Evolutionary conservation across 225 moss, liverwort and hornwort genomes (phyloP), one percentile per base, ranked within the genome.

Genomic region (Rhytidiadelphus loreus): DNA sequence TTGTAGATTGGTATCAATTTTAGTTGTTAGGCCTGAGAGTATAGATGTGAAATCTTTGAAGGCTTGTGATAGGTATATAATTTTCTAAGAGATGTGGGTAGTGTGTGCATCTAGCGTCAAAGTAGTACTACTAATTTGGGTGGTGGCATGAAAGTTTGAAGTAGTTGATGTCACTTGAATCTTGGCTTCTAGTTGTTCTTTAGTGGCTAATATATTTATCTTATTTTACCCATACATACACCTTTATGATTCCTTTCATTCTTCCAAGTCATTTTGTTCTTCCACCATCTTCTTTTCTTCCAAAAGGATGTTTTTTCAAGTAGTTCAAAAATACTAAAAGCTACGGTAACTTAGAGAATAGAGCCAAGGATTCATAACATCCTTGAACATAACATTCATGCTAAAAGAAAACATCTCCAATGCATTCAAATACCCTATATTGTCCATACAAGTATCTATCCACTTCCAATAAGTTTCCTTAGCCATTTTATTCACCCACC

Each of bases 101-200:
- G 24, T 16, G 1, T 70, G 5, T 25, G 1, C 26, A 44, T 44
- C 2, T 9, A 15, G 1, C 13, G 1, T 28, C 0, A 0, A 44
- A 3, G 16, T 44, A 72, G 6, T 28, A 0, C 2, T 44, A 3
- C 0, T 44, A 0, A 72, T 72, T 0, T 9, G 0, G 6, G 2
- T 43, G 12, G 43, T 1, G 2, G 7, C 3, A 20, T 69, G 5
- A 14, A 44, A 72, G 3, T 72, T 43, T 1, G 2, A 72, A 72
- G 6, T 3, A 26, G 1, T 28, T 44, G 15, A 0, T 44, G 6
- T 1, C 0, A 1, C 17, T 72, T 29, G 3, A 72, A 44, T 29
- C 3, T 44, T 44, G 5, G 6, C 16, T 72, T 72, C 3, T 29
- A 44, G 1, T 72, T 72, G 10, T 72, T 48, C 19, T 30, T 30